phyloP scores from a whole-genome alignment of 2,329 filamentous ascomycete species.

The Cordyceps tenuipes region DNA sequence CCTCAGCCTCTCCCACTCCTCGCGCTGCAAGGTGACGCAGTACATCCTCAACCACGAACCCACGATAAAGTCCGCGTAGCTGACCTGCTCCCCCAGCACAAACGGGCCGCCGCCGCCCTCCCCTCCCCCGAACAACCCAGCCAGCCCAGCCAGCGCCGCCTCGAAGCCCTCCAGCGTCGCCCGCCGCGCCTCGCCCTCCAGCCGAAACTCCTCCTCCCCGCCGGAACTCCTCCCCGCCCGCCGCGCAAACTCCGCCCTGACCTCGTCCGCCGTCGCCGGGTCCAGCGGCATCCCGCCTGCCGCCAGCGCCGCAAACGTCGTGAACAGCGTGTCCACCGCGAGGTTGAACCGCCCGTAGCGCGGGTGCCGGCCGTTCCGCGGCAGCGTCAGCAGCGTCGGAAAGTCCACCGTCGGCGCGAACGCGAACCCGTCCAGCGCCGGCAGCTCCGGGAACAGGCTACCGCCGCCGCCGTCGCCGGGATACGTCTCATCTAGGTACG shows the following conservation, averaged over 20 bases:
- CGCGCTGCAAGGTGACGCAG: not conserved
- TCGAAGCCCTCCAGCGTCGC: conserved; percentile 32
- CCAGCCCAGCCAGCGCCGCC: conserved; percentile 32
- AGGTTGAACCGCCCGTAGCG: conserved; percentile 44
- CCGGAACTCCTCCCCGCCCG: conserved; percentile 37
- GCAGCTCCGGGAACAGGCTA: conserved; percentile 39
- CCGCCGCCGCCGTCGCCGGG: conserved; percentile 36
- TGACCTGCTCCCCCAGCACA: conserved; percentile 34
- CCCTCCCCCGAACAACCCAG: conserved; percentile 30
- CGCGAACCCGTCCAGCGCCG: conserved; percentile 28
- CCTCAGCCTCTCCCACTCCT: conserved; percentile 4
- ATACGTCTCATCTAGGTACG: conserved; percentile 46
- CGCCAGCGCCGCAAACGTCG: conserved; percentile 33
- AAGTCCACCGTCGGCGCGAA: conserved; percentile 18
- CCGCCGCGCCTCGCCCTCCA: conserved; percentile 31
- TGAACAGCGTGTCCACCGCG: conserved; percentile 47
- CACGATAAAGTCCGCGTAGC: conserved; percentile 49
- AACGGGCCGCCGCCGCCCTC: conserved; percentile 37
- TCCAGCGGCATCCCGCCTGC: conserved; percentile 40
- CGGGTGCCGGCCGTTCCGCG: conserved; percentile 20
- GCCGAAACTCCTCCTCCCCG: conserved; percentile 35
- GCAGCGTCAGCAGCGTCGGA: conserved; percentile 30
- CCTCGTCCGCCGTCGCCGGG: conserved; percentile 34
- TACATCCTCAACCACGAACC: conserved; percentile 31
- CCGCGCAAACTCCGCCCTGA: conserved; percentile 38